A percentile compares a stretch with the other conserved stretches of the same genome.
These are phyloP conservation scores for Pyrenophora graminea DNA, from an alignment of 2,329 filamentous ascomycete genomes.

Conservation along the genomic window DNA sequence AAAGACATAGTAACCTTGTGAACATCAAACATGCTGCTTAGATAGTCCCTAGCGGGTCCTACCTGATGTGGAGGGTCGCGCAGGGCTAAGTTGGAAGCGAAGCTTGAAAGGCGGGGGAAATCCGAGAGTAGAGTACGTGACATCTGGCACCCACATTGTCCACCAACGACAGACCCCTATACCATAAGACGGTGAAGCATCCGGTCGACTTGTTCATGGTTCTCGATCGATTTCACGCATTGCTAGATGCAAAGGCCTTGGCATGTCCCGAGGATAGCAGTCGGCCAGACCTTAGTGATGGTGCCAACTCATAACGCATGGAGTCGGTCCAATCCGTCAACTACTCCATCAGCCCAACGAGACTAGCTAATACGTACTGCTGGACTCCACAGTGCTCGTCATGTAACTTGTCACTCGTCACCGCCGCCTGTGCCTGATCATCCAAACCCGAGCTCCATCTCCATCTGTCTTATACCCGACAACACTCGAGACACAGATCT, in stretches of 20 bases:
- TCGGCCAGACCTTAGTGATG: constrained; percentile 35
- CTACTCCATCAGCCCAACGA: constrained; percentile 39
- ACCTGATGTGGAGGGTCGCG: constrained; percentile 1
- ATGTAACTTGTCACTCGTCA: constrained; percentile 46
- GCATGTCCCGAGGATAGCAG: constrained; percentile 19
- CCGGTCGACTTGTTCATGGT: background rate
- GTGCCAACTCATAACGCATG: constrained; percentile 47
- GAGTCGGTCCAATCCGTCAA: constrained; percentile 34
- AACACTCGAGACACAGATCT: constrained; percentile 18
- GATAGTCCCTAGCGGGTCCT: background rate
- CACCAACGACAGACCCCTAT: background rate
- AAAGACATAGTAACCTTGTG: background rate
- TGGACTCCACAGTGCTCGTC: constrained; percentile 36
- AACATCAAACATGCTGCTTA: background rate
- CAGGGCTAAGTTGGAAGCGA: constrained; percentile 1
- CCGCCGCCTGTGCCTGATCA: constrained; percentile 43
- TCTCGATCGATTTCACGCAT: constrained; percentile 7
- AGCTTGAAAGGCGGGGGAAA: constrained; percentile 8
- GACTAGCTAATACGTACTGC: constrained; percentile 37
- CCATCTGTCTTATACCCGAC: constrained; percentile 26
- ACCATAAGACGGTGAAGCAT: constrained; percentile 7
- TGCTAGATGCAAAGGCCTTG: constrained; percentile 9
- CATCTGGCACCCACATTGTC: constrained; percentile 1
- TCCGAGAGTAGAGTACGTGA: background rate
- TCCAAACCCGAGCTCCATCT: constrained; percentile 27